Base-by-base conservation (phyloP, 805 yeast species). In the Candida glaebosa region DNA sequence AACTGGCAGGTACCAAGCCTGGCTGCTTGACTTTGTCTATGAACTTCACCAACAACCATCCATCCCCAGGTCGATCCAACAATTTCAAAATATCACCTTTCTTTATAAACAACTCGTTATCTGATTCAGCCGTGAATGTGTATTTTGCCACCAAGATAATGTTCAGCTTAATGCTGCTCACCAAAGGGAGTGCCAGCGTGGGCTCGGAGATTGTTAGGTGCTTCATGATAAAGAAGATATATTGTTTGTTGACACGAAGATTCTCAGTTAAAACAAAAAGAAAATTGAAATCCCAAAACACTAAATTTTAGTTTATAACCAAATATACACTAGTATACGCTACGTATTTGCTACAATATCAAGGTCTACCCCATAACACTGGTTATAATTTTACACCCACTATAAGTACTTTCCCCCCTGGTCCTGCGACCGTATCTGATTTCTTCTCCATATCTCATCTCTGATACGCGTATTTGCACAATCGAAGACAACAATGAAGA, bases 31-130 rank as follows among this genome's bases (percentile, higher is more conserved):
- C 43, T 43, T 69, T 63, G 32, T 75, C 76, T 25, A 79, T 67
- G n/a, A 76, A 72, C 53, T 78, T 77, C 6, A 76, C 84, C 33
- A 76, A 54, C 2, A 78, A 55, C 81, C 82, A 77, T 1, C 82
- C 84, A 49, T 73, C 70, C 1, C 73, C 73, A 32, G 63, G 67
- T 31, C 73, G 57, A 39, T 73, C 73, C 4, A 78, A 45, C 16
- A 79, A 55, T 50, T 75, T 78, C 19, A 79, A 57, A 14, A 76
- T 69, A 44, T 77, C 83, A 9, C 82, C 82, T 31, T 69, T 69
- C 2, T 58, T 55, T 1, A 76, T 63, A 1, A 71, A 49, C 5
- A 79, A 55, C 49, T 79, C 84, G 34, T 63, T 60, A 3, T 51
- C 45, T 34, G 59, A 54, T 51, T 76, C 74, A 2, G 76, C 75